Conservation (phyloP, 1,284 basidiomycete species). For the Trametes polyzona region DNA sequence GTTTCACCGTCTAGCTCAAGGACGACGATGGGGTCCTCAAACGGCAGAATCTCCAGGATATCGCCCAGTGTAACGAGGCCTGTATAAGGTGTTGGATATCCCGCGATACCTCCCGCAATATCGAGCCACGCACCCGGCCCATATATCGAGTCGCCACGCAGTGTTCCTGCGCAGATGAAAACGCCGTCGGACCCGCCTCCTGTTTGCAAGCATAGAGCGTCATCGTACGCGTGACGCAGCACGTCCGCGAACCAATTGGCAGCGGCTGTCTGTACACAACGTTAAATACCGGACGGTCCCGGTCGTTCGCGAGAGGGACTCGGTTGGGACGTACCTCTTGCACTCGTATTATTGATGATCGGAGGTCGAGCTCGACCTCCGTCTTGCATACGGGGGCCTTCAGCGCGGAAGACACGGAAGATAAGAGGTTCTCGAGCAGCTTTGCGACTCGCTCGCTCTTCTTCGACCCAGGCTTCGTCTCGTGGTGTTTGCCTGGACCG, state of each 20-base stretch:
- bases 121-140: constrained; percentile 64
- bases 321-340: constrained; percentile 52
- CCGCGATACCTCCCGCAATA: too few species aligned
- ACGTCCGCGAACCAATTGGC: constrained; percentile 94
- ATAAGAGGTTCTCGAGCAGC: constrained; percentile 69
- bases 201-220: constrained; percentile 64
- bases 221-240: constrained; percentile 85
- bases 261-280: constrained; percentile 73
- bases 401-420: constrained; percentile 72
- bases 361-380: constrained; percentile 72
- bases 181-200: constrained; percentile 76
- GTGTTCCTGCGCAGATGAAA: constrained; percentile 84
- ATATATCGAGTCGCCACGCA: constrained; percentile 87
- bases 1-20: constrained; percentile 81
- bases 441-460: constrained; percentile 61
- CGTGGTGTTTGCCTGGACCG: constrained; percentile 63
- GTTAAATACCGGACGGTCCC: too few species aligned
- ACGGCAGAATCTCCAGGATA: constrained; percentile 87
- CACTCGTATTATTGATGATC: constrained; percentile 75
- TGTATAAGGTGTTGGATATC: not conserved
- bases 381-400: constrained; percentile 77
- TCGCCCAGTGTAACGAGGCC: constrained; percentile 68
- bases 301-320: too few species aligned
- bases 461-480: constrained; percentile 61
- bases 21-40: constrained; percentile 86